phyloP scores from a whole-genome alignment of 2,329 filamentous ascomycete species.

The Botrytis cinerea region DNA sequence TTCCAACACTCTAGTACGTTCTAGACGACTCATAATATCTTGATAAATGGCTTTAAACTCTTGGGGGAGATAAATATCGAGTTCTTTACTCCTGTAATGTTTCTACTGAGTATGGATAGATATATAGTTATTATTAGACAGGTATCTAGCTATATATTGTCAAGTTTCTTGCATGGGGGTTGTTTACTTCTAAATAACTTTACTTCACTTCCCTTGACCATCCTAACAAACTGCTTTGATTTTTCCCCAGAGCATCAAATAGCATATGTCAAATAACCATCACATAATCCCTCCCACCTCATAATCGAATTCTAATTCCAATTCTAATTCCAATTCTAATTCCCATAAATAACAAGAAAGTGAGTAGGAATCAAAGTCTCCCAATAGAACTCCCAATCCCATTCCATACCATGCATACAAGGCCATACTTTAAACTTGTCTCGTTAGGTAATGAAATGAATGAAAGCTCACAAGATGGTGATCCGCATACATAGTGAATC shows the following conservation, averaged over 20 bases:
- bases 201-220: too few species aligned
- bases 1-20: too few species aligned
- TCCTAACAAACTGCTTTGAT: too few species aligned
- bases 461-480: neutral
- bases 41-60: too few species aligned
- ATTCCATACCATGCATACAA: neutral
- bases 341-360: neutral
- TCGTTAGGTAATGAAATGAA: neutral
- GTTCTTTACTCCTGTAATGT: too few species aligned
- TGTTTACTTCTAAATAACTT: too few species aligned
- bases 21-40: too few species aligned
- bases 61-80: too few species aligned
- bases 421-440: neutral
- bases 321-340: too few species aligned
- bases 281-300: neutral
- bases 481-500: neutral
- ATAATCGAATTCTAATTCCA: neutral
- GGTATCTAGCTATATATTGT: neutral
- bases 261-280: rapidly evolving
- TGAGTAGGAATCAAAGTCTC: neutral
- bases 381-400: neutral
- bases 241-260: too few species aligned
- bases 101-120: too few species aligned
- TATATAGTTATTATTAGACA: too few species aligned
- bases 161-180: neutral